phyloP scores from a whole-genome alignment of 257 asterid species.

The Primulina eburnea region DNA sequence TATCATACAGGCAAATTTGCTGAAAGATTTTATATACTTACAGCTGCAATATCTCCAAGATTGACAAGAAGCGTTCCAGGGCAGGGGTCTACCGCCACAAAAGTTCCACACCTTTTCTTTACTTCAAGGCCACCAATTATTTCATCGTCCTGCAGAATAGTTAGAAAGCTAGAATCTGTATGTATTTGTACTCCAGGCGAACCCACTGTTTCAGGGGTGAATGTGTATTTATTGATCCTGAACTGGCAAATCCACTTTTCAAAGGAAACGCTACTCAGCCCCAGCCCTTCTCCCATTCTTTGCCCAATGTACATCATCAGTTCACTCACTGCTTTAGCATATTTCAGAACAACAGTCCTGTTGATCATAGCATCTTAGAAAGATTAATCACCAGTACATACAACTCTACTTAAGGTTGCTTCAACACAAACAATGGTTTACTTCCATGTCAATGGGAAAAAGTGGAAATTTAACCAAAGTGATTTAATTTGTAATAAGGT shows the following conservation, averaged over 20 bases:
- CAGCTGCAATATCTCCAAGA: slow-evolving; percentile 64
- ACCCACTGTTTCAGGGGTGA: slow-evolving; percentile 42
- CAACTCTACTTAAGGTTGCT: background rate
- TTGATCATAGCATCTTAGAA: background rate
- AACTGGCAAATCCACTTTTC: slow-evolving; percentile 61
- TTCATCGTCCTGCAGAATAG: slow-evolving; percentile 71
- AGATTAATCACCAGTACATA: background rate
- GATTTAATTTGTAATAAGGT: too few relatives aligned
- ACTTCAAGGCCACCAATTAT: slow-evolving; percentile 63
- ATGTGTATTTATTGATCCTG: slow-evolving; percentile 67
- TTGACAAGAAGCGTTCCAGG: slow-evolving; percentile 60
- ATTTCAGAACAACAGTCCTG: slow-evolving; percentile 49
- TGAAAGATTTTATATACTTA: slow-evolving; percentile 16
- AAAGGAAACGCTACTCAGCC: slow-evolving; percentile 31
- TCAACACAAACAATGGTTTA: too few relatives aligned
- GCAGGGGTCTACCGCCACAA: slow-evolving; percentile 49
- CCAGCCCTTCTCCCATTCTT: slow-evolving; percentile 49
- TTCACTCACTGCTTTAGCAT: slow-evolving; percentile 53
- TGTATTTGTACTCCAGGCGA: slow-evolving; percentile 60
- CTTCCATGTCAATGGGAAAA: background rate
- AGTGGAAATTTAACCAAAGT: background rate
- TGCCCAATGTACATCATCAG: slow-evolving; percentile 37
- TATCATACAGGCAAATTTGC: background rate
- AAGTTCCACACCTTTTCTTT: slow-evolving; percentile 49
- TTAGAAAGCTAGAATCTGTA: slow-evolving; percentile 67